These are phyloP conservation scores for Aspergillus candidus DNA, from an alignment of 2,329 filamentous ascomycete genomes.

Conservation along the genomic window DNA sequence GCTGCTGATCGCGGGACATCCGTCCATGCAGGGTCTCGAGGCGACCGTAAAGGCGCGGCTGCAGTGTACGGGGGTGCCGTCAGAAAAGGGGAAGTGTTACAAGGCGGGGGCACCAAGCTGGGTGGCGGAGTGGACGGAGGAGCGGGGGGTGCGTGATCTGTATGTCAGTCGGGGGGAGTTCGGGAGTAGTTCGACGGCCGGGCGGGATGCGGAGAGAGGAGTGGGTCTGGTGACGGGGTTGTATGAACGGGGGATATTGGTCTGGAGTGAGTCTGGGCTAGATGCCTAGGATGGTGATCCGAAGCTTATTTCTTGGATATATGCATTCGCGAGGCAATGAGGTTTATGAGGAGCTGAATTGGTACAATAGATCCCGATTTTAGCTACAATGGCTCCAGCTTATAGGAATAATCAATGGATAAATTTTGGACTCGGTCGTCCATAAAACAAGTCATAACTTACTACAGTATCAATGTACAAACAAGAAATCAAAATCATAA, in stretches of 20 bases:
- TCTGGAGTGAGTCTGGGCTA: constrained; percentile 8
- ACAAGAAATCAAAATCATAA: too few relatives aligned
- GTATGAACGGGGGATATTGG: constrained; percentile 12
- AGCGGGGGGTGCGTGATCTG: background rate
- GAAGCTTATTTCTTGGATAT: too few relatives aligned
- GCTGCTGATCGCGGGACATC: constrained; percentile 13
- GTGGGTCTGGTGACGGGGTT: constrained; percentile 11
- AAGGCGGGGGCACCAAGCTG: constrained; percentile 3
- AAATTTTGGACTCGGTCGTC: too few relatives aligned
- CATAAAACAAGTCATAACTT: too few relatives aligned
- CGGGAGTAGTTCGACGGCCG: constrained; percentile 8
- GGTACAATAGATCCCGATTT: too few relatives aligned
- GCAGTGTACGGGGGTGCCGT: background rate
- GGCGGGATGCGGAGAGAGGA: constrained; percentile 8
- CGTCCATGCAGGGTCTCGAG: constrained; percentile 7
- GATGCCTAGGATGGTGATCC: too few relatives aligned
- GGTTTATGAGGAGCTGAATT: too few relatives aligned
- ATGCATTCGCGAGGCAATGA: too few relatives aligned
- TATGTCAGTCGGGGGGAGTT: constrained; percentile 6
- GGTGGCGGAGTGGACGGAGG: constrained; percentile 5
- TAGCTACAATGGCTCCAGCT: too few relatives aligned
- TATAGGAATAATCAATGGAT: too few relatives aligned
- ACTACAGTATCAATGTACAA: too few relatives aligned
- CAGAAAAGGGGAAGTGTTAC: constrained; percentile 1
- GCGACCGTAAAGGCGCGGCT: constrained; percentile 1